Percentiles rank a stretch among this genome's conserved stretches.
Conservation (phyloP, 1,139 yeast genomes). For the Cylindricascospora bacillispora region DNA sequence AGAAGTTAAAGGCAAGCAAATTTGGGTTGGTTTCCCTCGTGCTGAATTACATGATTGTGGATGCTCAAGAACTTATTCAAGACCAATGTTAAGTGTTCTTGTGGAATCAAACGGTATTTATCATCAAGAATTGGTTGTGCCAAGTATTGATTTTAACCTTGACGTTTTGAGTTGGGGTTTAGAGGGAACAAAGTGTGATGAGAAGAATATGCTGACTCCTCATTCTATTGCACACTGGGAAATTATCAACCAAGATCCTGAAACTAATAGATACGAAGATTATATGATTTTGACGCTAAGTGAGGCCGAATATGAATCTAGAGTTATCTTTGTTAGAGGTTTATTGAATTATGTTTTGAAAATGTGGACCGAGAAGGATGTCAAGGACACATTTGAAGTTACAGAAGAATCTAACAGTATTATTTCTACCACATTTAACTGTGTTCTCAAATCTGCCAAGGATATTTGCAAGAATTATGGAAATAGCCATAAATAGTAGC, state of each 20-base stretch:
- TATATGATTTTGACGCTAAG: slow-evolving; percentile 1
- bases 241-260: slow-evolving; percentile 3
- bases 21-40: slow-evolving; percentile 1
- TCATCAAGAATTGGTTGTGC: neutral
- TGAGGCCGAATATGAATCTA: slow-evolving; percentile 1
- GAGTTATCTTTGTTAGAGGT: slow-evolving; percentile 1
- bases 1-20: neutral
- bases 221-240: slow-evolving; percentile 2
- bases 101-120: slow-evolving; percentile 1
- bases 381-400: slow-evolving; percentile 1
- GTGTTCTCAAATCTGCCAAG: neutral
- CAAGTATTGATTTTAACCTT: neutral
- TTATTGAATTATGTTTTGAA: slow-evolving; percentile 9
- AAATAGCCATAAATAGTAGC: neutral
- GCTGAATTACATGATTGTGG: neutral
- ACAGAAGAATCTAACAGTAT: neutral
- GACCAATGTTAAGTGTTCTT: neutral
- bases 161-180: neutral
- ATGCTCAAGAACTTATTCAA: neutral
- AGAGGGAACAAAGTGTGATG: neutral
- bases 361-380: slow-evolving; percentile 8
- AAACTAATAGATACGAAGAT: slow-evolving; percentile 2
- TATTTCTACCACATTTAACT: neutral
- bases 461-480: neutral
- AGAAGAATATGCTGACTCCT: slow-evolving; percentile 1